Percentiles rank a stretch among this genome's conserved stretches.
These are phyloP conservation scores for Solanum lignicaule DNA, from an alignment of 257 asterid genomes.

Conservation along the genomic window DNA sequence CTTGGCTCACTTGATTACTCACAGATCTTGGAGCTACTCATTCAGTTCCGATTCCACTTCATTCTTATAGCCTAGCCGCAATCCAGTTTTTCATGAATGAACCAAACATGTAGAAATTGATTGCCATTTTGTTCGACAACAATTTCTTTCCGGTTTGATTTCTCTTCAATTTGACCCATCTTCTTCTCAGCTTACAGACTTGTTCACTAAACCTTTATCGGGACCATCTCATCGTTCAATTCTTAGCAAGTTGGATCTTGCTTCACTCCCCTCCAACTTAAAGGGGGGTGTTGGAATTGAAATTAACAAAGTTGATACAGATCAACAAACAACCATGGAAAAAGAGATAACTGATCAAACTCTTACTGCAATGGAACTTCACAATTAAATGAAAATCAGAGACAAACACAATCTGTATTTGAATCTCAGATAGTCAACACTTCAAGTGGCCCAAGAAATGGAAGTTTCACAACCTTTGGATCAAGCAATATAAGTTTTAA, in stretches of 20 bases:
- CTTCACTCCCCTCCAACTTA: neutral
- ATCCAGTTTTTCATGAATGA: neutral
- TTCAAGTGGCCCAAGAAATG: too few relatives aligned
- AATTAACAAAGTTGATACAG: too few relatives aligned
- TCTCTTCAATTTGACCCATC: neutral
- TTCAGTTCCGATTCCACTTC: neutral
- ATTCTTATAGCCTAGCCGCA: rapidly evolving
- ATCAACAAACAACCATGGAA: neutral
- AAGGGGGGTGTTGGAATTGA: neutral
- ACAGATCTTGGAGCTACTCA: neutral
- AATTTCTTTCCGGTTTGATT: neutral
- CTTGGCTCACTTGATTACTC: neutral
- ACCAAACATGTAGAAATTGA: neutral
- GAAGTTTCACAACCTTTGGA: too few relatives aligned
- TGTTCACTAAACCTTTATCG: neutral
- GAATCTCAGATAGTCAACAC: too few relatives aligned
- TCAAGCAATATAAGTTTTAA: too few relatives aligned
- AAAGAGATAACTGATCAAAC: neutral
- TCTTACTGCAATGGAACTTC: too few relatives aligned
- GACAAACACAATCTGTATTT: too few relatives aligned
- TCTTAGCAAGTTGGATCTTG: neutral
- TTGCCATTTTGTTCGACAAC: neutral
- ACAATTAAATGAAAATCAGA: too few relatives aligned
- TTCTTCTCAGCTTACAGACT: neutral
- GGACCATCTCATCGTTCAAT: neutral